A percentile compares a stretch with the other conserved stretches of the same genome.
These are phyloP conservation scores for Glycine soja DNA, from an alignment of 306 rosid genomes.

Conservation along the genomic window DNA sequence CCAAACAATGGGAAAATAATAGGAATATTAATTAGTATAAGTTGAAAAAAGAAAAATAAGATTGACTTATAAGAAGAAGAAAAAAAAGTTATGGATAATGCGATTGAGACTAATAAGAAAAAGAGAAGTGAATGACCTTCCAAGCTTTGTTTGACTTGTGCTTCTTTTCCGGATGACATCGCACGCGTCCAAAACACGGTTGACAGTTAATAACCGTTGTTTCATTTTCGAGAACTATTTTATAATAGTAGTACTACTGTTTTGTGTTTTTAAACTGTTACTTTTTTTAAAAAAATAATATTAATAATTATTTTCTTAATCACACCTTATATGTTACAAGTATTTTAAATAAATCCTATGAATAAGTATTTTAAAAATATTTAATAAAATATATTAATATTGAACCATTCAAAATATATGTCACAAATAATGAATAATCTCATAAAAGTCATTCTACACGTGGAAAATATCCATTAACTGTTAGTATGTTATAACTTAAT, in stretches of 20 bases:
- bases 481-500: neutral
- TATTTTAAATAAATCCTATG: neutral
- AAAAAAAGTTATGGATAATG: neutral
- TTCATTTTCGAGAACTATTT: neutral
- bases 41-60: neutral
- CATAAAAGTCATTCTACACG: neutral
- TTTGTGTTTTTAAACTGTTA: neutral
- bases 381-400: neutral
- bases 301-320: neutral
- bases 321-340: too few species aligned
- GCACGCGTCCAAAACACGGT: constrained; percentile 59
- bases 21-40: neutral
- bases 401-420: neutral
- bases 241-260: neutral
- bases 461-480: neutral
- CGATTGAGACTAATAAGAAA: neutral
- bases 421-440: neutral
- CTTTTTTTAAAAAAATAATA: neutral
- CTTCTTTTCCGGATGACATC: constrained; percentile 40
- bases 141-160: constrained; percentile 11
- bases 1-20: neutral
- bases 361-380: neutral
- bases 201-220: constrained; percentile 65
- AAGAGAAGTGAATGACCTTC: neutral
- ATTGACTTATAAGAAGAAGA: too few species aligned